Evolutionary conservation across 139 green algal species (phyloP).

Genomic region (Diplosphaera chodatii): DNA sequence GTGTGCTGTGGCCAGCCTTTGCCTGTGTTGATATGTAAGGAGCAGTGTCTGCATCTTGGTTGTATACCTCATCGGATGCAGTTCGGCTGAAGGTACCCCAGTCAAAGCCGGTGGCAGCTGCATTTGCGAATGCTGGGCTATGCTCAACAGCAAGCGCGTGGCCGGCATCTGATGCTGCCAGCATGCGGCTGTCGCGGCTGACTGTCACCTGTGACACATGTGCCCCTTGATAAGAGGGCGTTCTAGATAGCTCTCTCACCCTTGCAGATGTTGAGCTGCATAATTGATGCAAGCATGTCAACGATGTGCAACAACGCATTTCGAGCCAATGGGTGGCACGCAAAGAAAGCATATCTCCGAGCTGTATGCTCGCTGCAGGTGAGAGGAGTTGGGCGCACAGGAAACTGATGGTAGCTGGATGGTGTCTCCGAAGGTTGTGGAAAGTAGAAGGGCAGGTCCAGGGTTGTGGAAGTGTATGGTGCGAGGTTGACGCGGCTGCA

Average conservation of each 20-base stretch:
- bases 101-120: not conserved
- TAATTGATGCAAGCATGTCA: too few relatives aligned
- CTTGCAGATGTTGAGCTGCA: too few relatives aligned
- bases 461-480: not conserved
- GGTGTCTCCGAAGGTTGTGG: not conserved
- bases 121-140: not conserved
- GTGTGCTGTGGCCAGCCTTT: too few relatives aligned
- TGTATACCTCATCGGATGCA: not conserved
- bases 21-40: too few relatives aligned
- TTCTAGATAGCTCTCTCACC: too few relatives aligned
- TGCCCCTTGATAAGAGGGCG: too few relatives aligned
- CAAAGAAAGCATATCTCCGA: too few relatives aligned
- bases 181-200: not conserved
- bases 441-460: not conserved
- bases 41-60: too few relatives aligned
- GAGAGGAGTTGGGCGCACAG: not conserved
- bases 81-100: not conserved
- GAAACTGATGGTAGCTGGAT: not conserved
- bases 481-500: not conserved
- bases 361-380: too few relatives aligned
- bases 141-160: not conserved
- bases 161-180: not conserved
- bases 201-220: not conserved
- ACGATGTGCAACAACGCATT: too few relatives aligned
- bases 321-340: too few relatives aligned